Conservation (phyloP, 768 basidiomycete species). For the Mycena belliarum region DNA sequence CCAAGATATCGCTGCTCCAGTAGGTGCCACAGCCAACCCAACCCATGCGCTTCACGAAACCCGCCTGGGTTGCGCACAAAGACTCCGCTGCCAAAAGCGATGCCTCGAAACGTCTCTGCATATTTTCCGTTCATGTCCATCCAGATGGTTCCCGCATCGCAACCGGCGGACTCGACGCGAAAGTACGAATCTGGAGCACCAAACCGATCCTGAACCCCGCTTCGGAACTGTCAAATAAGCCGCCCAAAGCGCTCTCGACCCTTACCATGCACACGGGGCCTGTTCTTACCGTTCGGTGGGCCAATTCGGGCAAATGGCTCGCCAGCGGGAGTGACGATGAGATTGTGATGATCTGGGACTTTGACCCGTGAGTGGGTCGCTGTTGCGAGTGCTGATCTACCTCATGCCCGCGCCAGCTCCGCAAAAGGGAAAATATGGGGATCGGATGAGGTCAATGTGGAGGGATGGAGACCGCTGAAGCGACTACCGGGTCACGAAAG, state of each 20-base stretch:
- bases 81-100: slow-evolving; percentile 65
- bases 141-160: slow-evolving; percentile 95
- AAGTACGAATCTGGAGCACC: slow-evolving; percentile 97
- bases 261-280: slow-evolving; percentile 93
- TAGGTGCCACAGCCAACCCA: no score
- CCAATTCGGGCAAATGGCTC: slow-evolving; percentile 88
- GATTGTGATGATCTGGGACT: slow-evolving; percentile 95
- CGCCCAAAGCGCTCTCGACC: slow-evolving; percentile 88
- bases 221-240: slow-evolving; percentile 64
- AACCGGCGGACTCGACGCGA: slow-evolving; percentile 95
- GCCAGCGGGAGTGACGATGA: slow-evolving; percentile 97
- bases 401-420: slow-evolving; percentile 3
- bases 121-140: slow-evolving; percentile 92
- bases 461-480: slow-evolving; percentile 95
- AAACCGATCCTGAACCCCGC: slow-evolving; percentile 84
- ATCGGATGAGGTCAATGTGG: slow-evolving; percentile 92
- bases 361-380: slow-evolving; percentile 78
- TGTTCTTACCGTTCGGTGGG: slow-evolving; percentile 91
- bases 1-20: no score
- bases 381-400: background rate
- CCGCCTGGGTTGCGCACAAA: slow-evolving; percentile 84
- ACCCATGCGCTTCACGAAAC: slow-evolving; percentile 84
- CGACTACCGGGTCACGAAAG: slow-evolving; percentile 93
- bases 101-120: slow-evolving; percentile 70
- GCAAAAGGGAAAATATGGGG: slow-evolving; percentile 91